phyloP scores from a whole-genome alignment of 345 rosid species.

The Salix viminalis region DNA sequence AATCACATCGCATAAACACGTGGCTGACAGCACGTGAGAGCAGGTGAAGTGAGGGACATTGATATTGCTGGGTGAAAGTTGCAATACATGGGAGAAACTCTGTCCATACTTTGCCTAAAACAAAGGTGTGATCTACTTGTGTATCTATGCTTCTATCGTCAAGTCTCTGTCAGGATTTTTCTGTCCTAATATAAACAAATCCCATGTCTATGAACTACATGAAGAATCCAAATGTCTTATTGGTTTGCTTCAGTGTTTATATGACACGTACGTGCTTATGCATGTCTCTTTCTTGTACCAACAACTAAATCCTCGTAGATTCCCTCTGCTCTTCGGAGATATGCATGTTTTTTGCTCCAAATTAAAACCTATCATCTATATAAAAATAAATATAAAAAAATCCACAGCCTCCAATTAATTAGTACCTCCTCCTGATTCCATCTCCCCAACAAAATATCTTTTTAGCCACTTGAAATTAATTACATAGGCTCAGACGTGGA shows the following conservation, averaged over 20 bases:
- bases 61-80: slow-evolving; percentile 12
- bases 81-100: slow-evolving; percentile 5
- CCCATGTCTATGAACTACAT: not conserved
- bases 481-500: too few species aligned
- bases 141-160: not conserved
- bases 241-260: not conserved
- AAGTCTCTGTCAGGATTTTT: not conserved
- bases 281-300: too few species aligned
- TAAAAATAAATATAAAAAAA: too few species aligned
- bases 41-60: slow-evolving; percentile 20
- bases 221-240: not conserved
- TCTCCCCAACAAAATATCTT: too few species aligned
- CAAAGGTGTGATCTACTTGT: slow-evolving; percentile 3
- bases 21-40: slow-evolving; percentile 21
- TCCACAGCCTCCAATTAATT: too few species aligned
- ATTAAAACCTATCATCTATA: too few species aligned
- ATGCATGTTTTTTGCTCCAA: too few species aligned
- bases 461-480: too few species aligned
- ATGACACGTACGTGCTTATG: not conserved
- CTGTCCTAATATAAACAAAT: not conserved
- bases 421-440: too few species aligned
- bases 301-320: too few species aligned
- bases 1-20: slow-evolving; percentile 7
- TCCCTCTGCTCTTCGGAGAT: too few species aligned
- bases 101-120: slow-evolving; percentile 6